Evolutionary conservation across 108 stramenopile species (phyloP), one percentile per base, ranked within the genome.

Genomic region (Bacterosira constricta): DNA sequence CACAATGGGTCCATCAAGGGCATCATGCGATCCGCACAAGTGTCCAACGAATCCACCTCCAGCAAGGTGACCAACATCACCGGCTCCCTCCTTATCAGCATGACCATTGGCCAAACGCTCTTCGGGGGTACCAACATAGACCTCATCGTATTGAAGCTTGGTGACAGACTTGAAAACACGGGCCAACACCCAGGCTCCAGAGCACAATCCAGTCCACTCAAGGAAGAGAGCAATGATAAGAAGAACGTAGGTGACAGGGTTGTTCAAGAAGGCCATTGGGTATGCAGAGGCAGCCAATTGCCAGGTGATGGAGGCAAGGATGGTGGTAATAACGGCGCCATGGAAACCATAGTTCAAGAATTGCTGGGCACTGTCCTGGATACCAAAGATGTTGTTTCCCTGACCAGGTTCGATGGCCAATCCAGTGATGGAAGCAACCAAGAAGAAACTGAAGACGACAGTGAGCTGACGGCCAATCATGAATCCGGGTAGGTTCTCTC

Each of bases 401-500:
- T 41, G 23, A 7, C 53, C 71, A 2, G 71, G 71, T 21, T 1
- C 32, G 21, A 66, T 66, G 50, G 15, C 52, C 2, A 66, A 5
- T 34, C 84, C 70, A 9, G 88, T 88, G 66, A 89, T 77, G 56
- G 86, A 82, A 46, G 87, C 91, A 60, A 89, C 78, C 37, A 89
- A 52, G 80, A 92, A 92, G 60, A 92, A 81, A 62, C 83, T 85
- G 20, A 69, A 42, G 2, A 83, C 82, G 17, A 92, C 91, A 52
- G 71, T 83, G 71, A 93, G 75, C 73, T 93, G 91, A 73, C 91
- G 87, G 25, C 91, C 91, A 63, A 88, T 77, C 86, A 90, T 86
- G 85, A 93, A 90, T 49, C 85, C 83, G 4, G 86, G 79, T 44
- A 93, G 65, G 85, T 90, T 90, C 44, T 64, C 67, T 60, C 84